Evolutionary conservation across 495 filamentous ascomycete species (phyloP).

Genomic region (Endocarpon pusillum): DNA sequence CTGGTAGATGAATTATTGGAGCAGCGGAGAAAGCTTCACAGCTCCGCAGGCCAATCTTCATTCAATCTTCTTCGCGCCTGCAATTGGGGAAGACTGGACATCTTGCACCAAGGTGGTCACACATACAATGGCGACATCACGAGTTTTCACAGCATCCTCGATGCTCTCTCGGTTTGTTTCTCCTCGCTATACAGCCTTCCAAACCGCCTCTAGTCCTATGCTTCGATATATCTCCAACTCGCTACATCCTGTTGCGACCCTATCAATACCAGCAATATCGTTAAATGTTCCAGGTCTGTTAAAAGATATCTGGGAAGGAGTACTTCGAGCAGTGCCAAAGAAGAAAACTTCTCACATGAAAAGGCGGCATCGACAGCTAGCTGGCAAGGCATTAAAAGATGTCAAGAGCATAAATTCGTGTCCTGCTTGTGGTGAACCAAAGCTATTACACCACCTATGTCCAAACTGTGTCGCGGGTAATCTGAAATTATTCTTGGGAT

Average conservation of each 20-base stretch:
- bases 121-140: slow-evolving; percentile 9
- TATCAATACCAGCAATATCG: slow-evolving; percentile 28
- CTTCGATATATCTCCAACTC: slow-evolving; percentile 20
- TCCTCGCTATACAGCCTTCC: slow-evolving; percentile 21
- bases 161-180: slow-evolving; percentile 24
- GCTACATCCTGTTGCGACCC: slow-evolving; percentile 27
- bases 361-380: slow-evolving; percentile 81
- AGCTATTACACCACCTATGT: slow-evolving; percentile 77
- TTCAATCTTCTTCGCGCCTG: too few species aligned
- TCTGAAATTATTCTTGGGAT: slow-evolving; percentile 7
- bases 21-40: too few species aligned
- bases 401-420: slow-evolving; percentile 72
- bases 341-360: slow-evolving; percentile 98
- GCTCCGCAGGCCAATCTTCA: too few species aligned
- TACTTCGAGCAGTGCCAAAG: slow-evolving; percentile 88
- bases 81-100: too few species aligned
- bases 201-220: too few species aligned
- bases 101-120: too few species aligned
- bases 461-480: slow-evolving; percentile 62
- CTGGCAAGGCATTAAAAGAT: slow-evolving; percentile 85
- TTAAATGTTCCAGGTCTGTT: slow-evolving; percentile 43
- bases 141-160: slow-evolving; percentile 20
- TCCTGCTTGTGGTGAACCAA: slow-evolving; percentile 69
- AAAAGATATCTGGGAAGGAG: slow-evolving; percentile 73
- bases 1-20: too few species aligned